Evolutionary conservation across 2,329 filamentous ascomycete genomes (phyloP).

Genomic region (Fusarium nygamai): DNA sequence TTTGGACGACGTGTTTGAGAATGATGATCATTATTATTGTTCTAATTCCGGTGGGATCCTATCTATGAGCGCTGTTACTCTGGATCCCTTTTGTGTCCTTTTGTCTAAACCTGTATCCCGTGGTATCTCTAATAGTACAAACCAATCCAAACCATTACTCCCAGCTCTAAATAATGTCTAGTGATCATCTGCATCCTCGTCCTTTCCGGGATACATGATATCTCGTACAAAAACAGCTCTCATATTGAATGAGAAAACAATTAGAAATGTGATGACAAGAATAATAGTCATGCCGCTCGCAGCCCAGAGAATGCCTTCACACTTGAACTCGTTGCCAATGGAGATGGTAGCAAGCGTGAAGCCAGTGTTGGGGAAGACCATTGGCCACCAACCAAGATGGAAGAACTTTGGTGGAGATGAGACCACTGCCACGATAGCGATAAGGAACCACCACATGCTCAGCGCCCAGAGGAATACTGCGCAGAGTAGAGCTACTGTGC

Average conservation of each 20-base stretch:
- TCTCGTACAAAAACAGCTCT: conserved; percentile 61
- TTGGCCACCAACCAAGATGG: conserved; percentile 72
- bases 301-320: conserved; percentile 57
- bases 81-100: background rate
- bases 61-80: background rate
- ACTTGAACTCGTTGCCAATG: conserved; percentile 60
- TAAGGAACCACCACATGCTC: conserved; percentile 66
- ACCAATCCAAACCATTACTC: conserved; percentile 1
- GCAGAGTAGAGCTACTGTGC: conserved; percentile 57
- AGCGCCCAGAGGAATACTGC: conserved; percentile 73
- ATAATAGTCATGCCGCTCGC: conserved; percentile 62
- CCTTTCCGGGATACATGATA: conserved; percentile 65
- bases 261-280: conserved; percentile 53
- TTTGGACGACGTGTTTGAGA: background rate
- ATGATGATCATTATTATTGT: background rate
- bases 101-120: conserved; percentile 17
- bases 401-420: conserved; percentile 59
- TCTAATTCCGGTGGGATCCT: background rate
- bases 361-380: conserved; percentile 70
- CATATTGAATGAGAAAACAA: conserved; percentile 55
- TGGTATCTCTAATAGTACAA: conserved; percentile 23
- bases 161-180: conserved; percentile 26
- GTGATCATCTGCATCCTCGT: conserved; percentile 64
- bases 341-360: conserved; percentile 67
- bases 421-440: conserved; percentile 49